phyloP scores from a whole-genome alignment of 2,329 filamentous ascomycete species.

The Leptodontidium sp. region DNA sequence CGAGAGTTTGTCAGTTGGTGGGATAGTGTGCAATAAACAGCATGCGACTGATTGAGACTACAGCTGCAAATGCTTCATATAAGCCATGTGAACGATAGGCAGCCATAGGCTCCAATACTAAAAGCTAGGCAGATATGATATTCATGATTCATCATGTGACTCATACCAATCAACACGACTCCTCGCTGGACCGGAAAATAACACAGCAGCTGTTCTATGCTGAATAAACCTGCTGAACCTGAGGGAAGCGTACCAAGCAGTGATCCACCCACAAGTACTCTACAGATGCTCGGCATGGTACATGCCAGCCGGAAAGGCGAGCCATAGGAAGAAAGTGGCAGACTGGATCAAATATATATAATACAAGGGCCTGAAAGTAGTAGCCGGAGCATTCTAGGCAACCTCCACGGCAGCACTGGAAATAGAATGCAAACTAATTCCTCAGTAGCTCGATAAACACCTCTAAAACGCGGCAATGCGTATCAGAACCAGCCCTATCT shows the following conservation, averaged over 20 bases:
- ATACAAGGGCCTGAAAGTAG: constrained; percentile 12
- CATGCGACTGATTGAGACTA: neutral
- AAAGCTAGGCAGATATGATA: no score
- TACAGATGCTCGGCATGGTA: constrained; percentile 44
- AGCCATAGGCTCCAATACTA: no score
- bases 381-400: neutral
- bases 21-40: neutral
- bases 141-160: no score
- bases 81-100: no score
- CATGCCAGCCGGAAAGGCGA: constrained; percentile 20
- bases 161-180: no score
- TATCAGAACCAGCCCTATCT: no score
- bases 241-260: constrained; percentile 33
- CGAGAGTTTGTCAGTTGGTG: neutral
- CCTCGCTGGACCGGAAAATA: neutral
- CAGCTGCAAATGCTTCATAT: no score
- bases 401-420: no score
- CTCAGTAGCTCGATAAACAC: no score
- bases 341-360: constrained; percentile 19
- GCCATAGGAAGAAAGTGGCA: constrained; percentile 25
- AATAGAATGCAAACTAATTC: no score
- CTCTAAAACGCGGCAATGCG: no score
- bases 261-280: constrained; percentile 44
- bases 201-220: neutral
- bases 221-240: constrained; percentile 21